Base-by-base conservation (phyloP, 2,329 filamentous ascomycete species). In the Cladosporium sp. region DNA sequence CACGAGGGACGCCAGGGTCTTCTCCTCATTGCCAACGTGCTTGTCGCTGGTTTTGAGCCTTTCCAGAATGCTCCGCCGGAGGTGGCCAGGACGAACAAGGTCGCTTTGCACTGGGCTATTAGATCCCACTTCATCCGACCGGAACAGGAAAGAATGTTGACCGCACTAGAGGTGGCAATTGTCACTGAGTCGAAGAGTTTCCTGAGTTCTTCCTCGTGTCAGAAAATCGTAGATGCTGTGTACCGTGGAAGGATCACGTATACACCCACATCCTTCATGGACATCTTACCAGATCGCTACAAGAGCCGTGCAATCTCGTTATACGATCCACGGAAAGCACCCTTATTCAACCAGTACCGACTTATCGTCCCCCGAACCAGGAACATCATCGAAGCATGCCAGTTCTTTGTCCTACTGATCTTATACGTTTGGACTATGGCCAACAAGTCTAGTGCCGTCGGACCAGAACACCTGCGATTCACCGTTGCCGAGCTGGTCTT, bases 241-340 rank as follows among this genome's bases (percentile, higher is more conserved):
- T 95, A 94, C 73, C 87, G 89, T 49, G 92, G 92, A 5, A 85
- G 90, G 37, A 86, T 96, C 67, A 88, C 93, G 40, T 95, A 95
- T 74, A 94, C 91, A 1, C 92, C 92, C 0, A 91, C 89, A 0
- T 88, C 88, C 0, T 93, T 92, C 75, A 87, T 94, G 76, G 90
- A 95, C 76, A 90, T 96, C 66, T 87, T 96, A 57, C 91, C 92
- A 0, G 92, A 95, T 75, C 88, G 90, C 71, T 96, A 95, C 81
- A 95, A 95, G 79, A 86, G 90, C 72, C 91, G 91, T 70, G 91
- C 91, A 2, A 93, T 95, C 64, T 89, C 90, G 8, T 80, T 95
- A 0, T 95, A 95, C 76, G 89, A 93, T 72, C 92, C 91, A 1
- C 82, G 89, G 18, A 86, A 88, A 69, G 91, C 89, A 5, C 90